phyloP scores from a whole-genome alignment of 495 filamentous ascomycete genomes.

The Annulohypoxylon moriforme region DNA sequence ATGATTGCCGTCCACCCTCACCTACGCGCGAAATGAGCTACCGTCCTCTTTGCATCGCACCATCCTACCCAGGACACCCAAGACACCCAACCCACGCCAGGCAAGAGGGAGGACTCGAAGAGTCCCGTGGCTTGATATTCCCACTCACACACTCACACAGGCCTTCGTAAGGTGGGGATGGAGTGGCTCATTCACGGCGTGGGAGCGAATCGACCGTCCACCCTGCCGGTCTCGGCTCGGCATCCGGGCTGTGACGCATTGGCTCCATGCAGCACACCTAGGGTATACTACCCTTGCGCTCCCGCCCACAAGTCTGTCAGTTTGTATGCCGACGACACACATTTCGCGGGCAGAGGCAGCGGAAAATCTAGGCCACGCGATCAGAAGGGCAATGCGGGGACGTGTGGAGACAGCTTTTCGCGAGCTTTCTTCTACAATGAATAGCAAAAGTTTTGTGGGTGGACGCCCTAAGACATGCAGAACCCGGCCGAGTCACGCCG shows the following conservation, averaged over 20 bases:
- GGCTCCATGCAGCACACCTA: slow-evolving; percentile 41
- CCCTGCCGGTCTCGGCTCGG: slow-evolving; percentile 36
- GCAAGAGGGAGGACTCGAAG: neutral
- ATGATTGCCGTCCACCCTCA: slow-evolving; percentile 31
- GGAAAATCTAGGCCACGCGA: slow-evolving; percentile 32
- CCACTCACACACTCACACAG: slow-evolving; percentile 19
- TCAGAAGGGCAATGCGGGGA: slow-evolving; percentile 42
- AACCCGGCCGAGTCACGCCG: slow-evolving; percentile 40
- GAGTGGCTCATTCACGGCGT: slow-evolving; percentile 40
- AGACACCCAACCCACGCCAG: slow-evolving; percentile 40
- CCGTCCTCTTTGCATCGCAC: neutral
- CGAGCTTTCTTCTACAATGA: neutral
- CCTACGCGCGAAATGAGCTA: slow-evolving; percentile 6
- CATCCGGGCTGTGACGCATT: slow-evolving; percentile 43
- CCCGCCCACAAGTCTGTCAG: slow-evolving; percentile 12
- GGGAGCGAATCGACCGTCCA: slow-evolving; percentile 26
- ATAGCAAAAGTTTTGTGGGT: neutral
- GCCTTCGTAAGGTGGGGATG: slow-evolving; percentile 13
- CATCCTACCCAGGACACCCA: slow-evolving; percentile 2
- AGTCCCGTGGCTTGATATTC: slow-evolving; percentile 43
- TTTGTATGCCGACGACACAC: slow-evolving; percentile 13
- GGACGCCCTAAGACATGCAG: slow-evolving; percentile 31
- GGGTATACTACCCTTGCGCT: slow-evolving; percentile 29
- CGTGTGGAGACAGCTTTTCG: slow-evolving; percentile 16
- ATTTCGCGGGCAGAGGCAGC: slow-evolving; percentile 12